Evolutionary conservation across 768 basidiomycete species (phyloP), one percentile per base, ranked within the genome.

Genomic region (Phlebiopsis gigantea): DNA sequence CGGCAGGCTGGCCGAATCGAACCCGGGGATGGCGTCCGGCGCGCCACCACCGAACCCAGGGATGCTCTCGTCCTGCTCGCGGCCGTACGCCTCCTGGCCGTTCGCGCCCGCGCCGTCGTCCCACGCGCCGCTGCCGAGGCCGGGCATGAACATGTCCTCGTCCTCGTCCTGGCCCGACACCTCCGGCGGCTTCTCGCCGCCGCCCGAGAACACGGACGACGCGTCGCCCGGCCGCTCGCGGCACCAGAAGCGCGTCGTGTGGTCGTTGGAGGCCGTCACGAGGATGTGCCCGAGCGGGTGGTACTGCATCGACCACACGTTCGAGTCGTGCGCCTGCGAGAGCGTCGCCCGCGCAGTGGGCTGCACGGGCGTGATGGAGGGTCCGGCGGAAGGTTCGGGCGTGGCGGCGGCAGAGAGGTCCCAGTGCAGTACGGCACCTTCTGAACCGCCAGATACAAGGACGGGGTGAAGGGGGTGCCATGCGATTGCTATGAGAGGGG

Each of bases 241-340:
- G 47, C 87, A 87, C 96, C 97, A 98, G 79, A 98, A 99, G n/a
- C 95, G 83, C 5, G 96, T 97, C 5, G 97, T 98, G 74, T 95
- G 93, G 76, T 99, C 97, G 75, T 97, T 98, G n/a, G 90, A 90
- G 9, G 88, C 97, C 60, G 84, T 87, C 59, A 87, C 93, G 64
- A 99, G 85, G 63, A 98, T 80, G 72, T 98, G 95, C 0, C 97
- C 96, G 15, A 98, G 82, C 0, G 96, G 95, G 72, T 98, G 95
- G 79, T 85, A 99, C 3, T 93, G 84, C 61, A 99, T 82, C 0
- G 92, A 85, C 92, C 95, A 98, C 60, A 99, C 92, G 70, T 95
- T 94, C 28, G 91, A 93, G 75, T 99, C 97, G 78, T 99, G 97
- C 8, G 97, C 97, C 68, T 93, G 89, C n/a, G 89, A 87, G 63